Evolutionary conservation across 768 basidiomycete species (phyloP), one percentile per base, ranked within the genome.

Genomic region (Pisolithus marmoratus): DNA sequence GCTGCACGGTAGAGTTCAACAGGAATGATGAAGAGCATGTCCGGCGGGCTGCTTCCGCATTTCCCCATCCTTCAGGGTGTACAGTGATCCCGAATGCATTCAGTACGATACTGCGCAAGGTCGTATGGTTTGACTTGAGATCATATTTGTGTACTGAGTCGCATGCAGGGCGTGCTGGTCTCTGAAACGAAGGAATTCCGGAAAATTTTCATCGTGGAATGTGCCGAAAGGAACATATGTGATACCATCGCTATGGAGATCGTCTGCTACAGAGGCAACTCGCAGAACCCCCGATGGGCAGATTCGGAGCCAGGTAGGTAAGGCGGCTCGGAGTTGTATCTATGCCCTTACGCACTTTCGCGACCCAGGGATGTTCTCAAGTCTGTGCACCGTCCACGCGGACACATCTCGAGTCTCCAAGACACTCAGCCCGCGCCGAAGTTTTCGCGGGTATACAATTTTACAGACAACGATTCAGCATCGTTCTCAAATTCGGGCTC

Each of bases 401-500:
- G 58, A 70, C 29, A 64, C 58, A 2, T 67, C 69, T 4, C 51
- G 60, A 42, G 58, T 70, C 12, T 63, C 66, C 49, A 65, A 49
- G 50, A 63, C 56, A n/a, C 53, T 67, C 49, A 65, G 66, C 53
- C 66, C 66, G 20, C 59, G 63, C 19, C 63, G 58, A 8, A 56
- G 63, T 38, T 68, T 60, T 29, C n/a, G 66, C 62, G 5, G 62
- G 60, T 12, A 27, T 67, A 6, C 61, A 65, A 47, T 72, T 66
- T 19, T 68, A 63, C 47, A 57, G 56, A 38, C 65, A 63, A 36
- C 53, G 63, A 9, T 78, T 70, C 48, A 68, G 72, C 12, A 61
- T 79, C 23, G 64, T 76, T 34, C 54, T 79, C 47, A 67, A 64
- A 48, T 73, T 76, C 38, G 78, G 78, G 0, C 43, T 70, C 38